Base-by-base conservation (phyloP, 495 filamentous ascomycete species). In the Daldinia grandis region DNA sequence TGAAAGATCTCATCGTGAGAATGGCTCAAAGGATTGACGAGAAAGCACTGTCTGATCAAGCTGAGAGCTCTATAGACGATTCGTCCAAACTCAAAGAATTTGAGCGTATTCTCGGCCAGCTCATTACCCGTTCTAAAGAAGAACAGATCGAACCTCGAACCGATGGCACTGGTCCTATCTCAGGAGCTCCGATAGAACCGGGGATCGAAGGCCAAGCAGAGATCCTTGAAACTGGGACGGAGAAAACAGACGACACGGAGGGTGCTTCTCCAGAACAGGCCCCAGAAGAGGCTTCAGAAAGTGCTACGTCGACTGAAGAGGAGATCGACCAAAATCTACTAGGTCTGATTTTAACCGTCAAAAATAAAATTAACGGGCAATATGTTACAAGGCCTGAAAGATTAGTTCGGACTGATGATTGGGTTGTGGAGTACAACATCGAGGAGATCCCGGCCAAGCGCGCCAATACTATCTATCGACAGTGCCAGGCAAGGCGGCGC, bases 391-490 rank as follows among this genome's bases (percentile, higher is more conserved):
- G 93, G 1, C 92, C 93, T 0, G 55, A 76, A 0, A 51, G 82
- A 1, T 76, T 96, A 44, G 47, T 0, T 1, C 4, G 14, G 19
- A 68, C 31, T 0, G 51, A 78, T 14, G 12, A 67, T 0, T 99
- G 95, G 95, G 77, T 78, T 0, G 79, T 98, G 40, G 89, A 97
- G 61, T 97, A 97, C 78, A 82, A 87, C 25, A 76, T 97, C 31
- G 78, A 83, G 49, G 91, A 95, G 73, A 75, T 86, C 4, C 4
- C 60, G 0, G 21, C 58, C 0, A 54, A 76, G 3, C 71, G 80
- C 0, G 86, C 85, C 2, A 69, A 77, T 25, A 76, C 25, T 0
- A 72, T 89, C 30, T 93, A 92, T 69, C 25, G 80, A 15, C 74
- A 76, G 53, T 78, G 84, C 28, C 81, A 85, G 64, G 58, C 60